Evolutionary conservation across 768 basidiomycete genomes (phyloP), one percentile per base, ranked within the genome.

Genomic region (Kwoniella shandongensis): DNA sequence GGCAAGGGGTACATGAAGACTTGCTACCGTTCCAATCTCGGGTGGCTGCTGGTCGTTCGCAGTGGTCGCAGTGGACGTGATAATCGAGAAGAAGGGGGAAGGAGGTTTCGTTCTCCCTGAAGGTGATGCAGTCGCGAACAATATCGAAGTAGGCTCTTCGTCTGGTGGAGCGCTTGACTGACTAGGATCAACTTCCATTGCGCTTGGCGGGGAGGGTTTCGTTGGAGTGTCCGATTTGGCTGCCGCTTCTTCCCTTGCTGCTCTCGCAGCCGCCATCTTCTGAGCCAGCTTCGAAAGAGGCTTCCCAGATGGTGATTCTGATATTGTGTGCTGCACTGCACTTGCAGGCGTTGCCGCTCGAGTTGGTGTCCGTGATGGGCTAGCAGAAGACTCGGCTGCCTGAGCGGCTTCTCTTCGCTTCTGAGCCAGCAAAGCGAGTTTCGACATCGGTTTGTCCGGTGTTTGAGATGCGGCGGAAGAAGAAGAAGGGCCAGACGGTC

Each of bases 201-300:
- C 20, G n/a, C 36, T 18, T 30, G 6, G 15, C 55, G 41, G 25
- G 39, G n/a, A 17, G 10, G 20, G 51, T 2, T 30, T 15, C 4
- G 50, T 18, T 11, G 41, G 18, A 17, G 52, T 7, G 20, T 49
- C 51, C 30, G 47, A 23, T 26, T 39, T 56, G n/a, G 47, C 29
- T 23, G 62, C 25, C 7, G 44, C 49, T n/a, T 62, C 57, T 17
- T 59, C 61, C 50, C 69, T 63, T n/a, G 74, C 70, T 18, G 67
- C 63, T 47, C 67, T 49, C n/a, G 75, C 68, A 6, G 75, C 66
- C 36, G 70, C 74, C 63, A 73, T 73, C 36, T 66, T 66, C 50
- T 75, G 74, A 13, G 70, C 65, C 0, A 80, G 75, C 68, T 84
- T 84, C 15, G 75, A 72, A 25, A 73, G 41, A 17, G 75, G 70